Base-by-base conservation (phyloP, 495 filamentous ascomycete genomes). In the Aspergillus wentii region DNA sequence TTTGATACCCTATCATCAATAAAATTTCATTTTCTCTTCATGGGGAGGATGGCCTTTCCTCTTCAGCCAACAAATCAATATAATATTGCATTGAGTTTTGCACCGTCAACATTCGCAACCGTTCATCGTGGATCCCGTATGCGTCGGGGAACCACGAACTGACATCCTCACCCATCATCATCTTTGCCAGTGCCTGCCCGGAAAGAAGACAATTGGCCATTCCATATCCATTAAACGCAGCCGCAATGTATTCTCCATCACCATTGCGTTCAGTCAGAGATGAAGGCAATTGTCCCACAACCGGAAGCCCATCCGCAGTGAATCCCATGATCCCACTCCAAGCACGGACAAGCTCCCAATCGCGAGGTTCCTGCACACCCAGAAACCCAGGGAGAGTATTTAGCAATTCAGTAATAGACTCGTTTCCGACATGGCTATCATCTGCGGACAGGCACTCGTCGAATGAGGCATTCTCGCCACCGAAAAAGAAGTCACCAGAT, bases 301-400 rank as follows among this genome's bases (percentile, higher is more conserved):
- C 81, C 0, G 88, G 84, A 19, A 75, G 50, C 0, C 71, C 67
- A 52, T 92, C 87, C 1, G 78, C 60, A 5, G 72, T 77, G 46
- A 81, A 88, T 1, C 85, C 86, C 87, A 88, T 91, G 26, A 91
- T 82, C 0, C 88, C 88, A 8, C 79, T 84, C 87, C 88, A 94
- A 30, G 85, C 68, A 51, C 73, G 70, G n/a, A 59, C 30, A 19
- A 62, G 33, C n/a, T 31, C 30, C 56, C 56, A 60, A 4, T n/a
- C n/a, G n/a, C n/a, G n/a, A n/a, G 38, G 23, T 3, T 46, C 10
- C n/a, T 4, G 21, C 1, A 11, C 13, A 10, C 35, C 66, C 30
- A 48, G 85, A 58, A 69, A 66, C 11, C 13, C 38, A 15, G 48
- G 56, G 21, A 55, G 30, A 13, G 48, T 41, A 22, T 35, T 16